Percentiles rank a stretch among this genome's conserved stretches.
Conservation (phyloP, 768 basidiomycete species). For the Serendipita sp. region DNA sequence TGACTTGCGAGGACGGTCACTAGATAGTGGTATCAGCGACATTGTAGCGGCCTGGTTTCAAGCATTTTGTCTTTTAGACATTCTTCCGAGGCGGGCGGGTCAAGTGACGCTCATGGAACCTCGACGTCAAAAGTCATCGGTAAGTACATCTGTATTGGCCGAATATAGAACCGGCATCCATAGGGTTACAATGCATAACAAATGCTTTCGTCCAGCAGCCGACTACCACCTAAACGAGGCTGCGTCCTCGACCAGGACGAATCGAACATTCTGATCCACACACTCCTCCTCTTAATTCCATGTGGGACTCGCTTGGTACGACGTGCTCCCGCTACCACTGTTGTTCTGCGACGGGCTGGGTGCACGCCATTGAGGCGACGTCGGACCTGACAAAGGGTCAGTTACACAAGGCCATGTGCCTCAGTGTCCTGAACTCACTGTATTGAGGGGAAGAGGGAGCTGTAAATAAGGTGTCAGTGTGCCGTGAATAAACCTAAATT, state of each 20-base stretch:
- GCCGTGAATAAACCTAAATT: background rate
- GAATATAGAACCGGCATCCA: background rate
- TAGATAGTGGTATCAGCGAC: conserved; percentile 7
- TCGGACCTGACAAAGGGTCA: conserved; percentile 3
- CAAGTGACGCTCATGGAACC: background rate
- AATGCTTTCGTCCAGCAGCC: background rate
- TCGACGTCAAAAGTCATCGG: background rate
- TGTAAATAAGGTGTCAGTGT: background rate
- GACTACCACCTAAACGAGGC: background rate
- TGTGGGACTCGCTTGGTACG: conserved; percentile 7
- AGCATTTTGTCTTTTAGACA: conserved; percentile 5
- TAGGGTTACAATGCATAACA: background rate
- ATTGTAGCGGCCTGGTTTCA: background rate
- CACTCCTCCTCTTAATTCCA: conserved; percentile 6
- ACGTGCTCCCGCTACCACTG: conserved; percentile 1
- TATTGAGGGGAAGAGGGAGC: conserved; percentile 9
- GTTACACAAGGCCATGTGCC: background rate
- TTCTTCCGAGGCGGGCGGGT: background rate
- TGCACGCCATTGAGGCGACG: conserved; percentile 5
- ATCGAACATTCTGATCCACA: background rate
- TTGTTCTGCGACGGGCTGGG: conserved; percentile 6
- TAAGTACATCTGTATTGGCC: background rate
- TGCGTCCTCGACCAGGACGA: background rate
- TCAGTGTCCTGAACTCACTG: background rate
- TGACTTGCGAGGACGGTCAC: background rate